Percentiles rank a stretch among this genome's conserved stretches.
Conservation (phyloP, 768 basidiomycete genomes). For the Leucocoprinus birnbaumii region DNA sequence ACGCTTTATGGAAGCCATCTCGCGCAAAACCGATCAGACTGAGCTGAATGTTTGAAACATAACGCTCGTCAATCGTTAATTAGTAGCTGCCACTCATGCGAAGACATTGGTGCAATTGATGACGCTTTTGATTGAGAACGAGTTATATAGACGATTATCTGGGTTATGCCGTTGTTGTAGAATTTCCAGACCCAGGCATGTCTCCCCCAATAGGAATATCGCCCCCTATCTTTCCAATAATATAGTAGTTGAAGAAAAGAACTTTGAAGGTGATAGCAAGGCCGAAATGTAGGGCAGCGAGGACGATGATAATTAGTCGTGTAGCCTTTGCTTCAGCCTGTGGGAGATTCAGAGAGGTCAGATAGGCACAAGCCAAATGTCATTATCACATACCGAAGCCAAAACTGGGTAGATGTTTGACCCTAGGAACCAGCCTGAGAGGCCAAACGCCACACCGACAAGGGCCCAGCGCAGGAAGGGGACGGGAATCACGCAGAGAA, state of each 20-base stretch:
- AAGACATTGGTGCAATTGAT: neutral
- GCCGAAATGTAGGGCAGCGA: constrained; percentile 72
- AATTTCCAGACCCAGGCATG: constrained; percentile 24
- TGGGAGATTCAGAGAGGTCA: constrained; percentile 4
- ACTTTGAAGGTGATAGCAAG: constrained; percentile 87
- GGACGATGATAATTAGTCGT: constrained; percentile 74
- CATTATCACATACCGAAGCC: constrained; percentile 55
- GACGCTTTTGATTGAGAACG: neutral
- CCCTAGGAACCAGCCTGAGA: constrained; percentile 87
- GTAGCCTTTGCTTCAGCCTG: constrained; percentile 88
- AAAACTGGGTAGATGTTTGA: constrained; percentile 89
- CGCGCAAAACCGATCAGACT: too few relatives aligned
- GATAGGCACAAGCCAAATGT: neutral
- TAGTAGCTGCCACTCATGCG: too few relatives aligned
- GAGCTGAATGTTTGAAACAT: too few relatives aligned
- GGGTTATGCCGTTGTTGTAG: constrained; percentile 15
- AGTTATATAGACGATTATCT: neutral
- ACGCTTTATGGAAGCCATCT: too few relatives aligned
- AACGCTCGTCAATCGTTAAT: too few relatives aligned
- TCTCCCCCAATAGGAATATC: constrained; percentile 41
- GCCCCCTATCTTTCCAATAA: constrained; percentile 38
- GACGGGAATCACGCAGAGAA: constrained; percentile 85
- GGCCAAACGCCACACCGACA: constrained; percentile 63
- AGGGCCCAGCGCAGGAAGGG: constrained; percentile 81
- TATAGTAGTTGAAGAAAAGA: constrained; percentile 56